Conservation (phyloP, 2,329 filamentous ascomycete species). For the Aspergillus aculeatus region DNA sequence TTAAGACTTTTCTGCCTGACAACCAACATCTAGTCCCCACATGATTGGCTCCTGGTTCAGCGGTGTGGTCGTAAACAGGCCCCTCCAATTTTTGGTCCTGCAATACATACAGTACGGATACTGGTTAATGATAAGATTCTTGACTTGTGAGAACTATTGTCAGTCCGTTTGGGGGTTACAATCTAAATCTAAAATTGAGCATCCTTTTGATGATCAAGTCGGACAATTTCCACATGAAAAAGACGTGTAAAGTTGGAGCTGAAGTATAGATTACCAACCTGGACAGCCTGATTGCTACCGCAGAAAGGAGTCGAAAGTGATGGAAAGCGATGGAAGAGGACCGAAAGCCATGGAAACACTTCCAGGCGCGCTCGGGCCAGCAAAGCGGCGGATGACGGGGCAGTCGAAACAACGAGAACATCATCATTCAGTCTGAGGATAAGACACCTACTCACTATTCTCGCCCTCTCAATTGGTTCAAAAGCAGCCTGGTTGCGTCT, state of each 20-base stretch:
- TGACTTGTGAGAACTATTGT: too few species aligned
- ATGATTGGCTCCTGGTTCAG: not conserved
- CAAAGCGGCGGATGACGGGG: conserved; percentile 16
- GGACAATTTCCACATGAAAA: not conserved
- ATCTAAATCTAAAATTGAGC: not conserved
- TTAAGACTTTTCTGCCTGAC: not conserved
- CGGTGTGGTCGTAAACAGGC: not conserved
- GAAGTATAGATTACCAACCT: conserved; percentile 6
- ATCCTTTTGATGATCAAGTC: too few species aligned
- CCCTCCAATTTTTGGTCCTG: too few species aligned
- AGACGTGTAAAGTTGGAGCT: not conserved
- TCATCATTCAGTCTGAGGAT: conserved; percentile 8
- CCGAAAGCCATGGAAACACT: conserved; percentile 29
- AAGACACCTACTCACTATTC: not conserved
- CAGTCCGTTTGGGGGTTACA: too few species aligned
- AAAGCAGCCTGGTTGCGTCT: conserved; percentile 5
- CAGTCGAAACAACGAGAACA: conserved; percentile 21
- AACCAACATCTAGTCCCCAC: not conserved
- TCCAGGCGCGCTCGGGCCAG: conserved; percentile 31
- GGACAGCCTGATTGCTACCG: conserved; percentile 16
- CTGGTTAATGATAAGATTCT: too few species aligned
- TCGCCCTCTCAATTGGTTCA: conserved; percentile 4
- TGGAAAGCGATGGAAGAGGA: conserved; percentile 33
- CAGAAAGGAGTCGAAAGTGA: conserved; percentile 27
- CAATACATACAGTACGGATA: too few species aligned